Conservation (phyloP, 352 stramenopile genomes). For the Pythium pyrilobum region DNA sequence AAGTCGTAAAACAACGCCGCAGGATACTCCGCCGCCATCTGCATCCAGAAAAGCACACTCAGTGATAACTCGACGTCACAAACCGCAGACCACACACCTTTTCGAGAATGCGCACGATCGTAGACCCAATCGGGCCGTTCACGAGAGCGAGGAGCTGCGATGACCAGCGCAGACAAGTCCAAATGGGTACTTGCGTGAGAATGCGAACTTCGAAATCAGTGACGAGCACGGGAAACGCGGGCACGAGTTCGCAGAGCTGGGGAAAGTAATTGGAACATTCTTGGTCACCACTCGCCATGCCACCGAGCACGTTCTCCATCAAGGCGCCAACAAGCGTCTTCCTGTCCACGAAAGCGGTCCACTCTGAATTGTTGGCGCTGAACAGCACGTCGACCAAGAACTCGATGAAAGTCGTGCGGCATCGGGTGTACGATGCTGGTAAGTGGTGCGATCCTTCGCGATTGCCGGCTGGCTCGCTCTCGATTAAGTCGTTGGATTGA, state of each 20-base stretch:
- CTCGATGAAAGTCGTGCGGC: constrained; percentile 57
- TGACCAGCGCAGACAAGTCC: constrained; percentile 76
- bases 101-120: constrained; percentile 60
- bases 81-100: constrained; percentile 34
- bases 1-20: constrained; percentile 81
- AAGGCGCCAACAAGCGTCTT: constrained; percentile 40
- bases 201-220: constrained; percentile 36
- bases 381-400: constrained; percentile 68
- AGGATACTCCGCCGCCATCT: constrained; percentile 74
- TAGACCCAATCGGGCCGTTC: constrained; percentile 45
- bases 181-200: constrained; percentile 51
- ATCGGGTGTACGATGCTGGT: constrained; percentile 33
- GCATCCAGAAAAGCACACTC: background rate
- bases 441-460: no score
- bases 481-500: background rate
- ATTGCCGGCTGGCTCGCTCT: background rate
- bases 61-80: background rate
- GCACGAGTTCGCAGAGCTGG: constrained; percentile 58
- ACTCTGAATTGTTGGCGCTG: constrained; percentile 25
- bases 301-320: constrained; percentile 54
- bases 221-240: constrained; percentile 44
- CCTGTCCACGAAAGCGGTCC: constrained; percentile 33
- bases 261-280: constrained; percentile 75
- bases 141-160: constrained; percentile 72
- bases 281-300: constrained; percentile 55